Evolutionary conservation across 1,284 basidiomycete genomes (phyloP).

Genomic region (Ceratobasidium sp.): DNA sequence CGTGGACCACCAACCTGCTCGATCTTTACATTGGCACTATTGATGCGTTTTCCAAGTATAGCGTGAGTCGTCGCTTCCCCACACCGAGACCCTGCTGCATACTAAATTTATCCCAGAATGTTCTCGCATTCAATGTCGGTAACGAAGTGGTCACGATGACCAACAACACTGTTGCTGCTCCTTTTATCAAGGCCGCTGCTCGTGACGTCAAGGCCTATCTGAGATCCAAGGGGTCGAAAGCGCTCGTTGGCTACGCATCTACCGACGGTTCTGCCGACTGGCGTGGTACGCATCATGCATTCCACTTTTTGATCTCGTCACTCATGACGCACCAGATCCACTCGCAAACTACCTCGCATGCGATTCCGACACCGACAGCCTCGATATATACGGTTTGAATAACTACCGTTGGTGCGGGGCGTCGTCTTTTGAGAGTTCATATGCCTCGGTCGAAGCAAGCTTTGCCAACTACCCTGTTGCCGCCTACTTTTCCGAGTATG

Average conservation of each 20-base stretch:
- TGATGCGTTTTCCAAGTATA: conserved; percentile 78
- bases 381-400: conserved; percentile 86
- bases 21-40: conserved; percentile 81
- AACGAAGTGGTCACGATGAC: conserved; percentile 80
- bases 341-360: conserved; percentile 85
- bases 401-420: conserved; percentile 85
- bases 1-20: conserved; percentile 85
- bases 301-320: neutral
- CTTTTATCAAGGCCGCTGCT: conserved; percentile 90
- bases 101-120: conserved; percentile 46
- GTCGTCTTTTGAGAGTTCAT: conserved; percentile 64
- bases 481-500: conserved; percentile 91
- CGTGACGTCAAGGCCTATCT: conserved; percentile 83
- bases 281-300: conserved; percentile 52
- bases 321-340: conserved; percentile 54
- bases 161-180: conserved; percentile 68
- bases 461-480: conserved; percentile 67
- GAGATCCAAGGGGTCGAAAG: conserved; percentile 68
- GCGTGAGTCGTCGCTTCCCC: conserved; percentile 50
- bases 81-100: neutral
- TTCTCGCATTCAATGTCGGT: conserved; percentile 74
- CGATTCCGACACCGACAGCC: conserved; percentile 69
- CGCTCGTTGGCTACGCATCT: conserved; percentile 83
- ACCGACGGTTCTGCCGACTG: conserved; percentile 76
- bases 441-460: conserved; percentile 57